Percentiles rank a stretch among this genome's conserved stretches.
These are phyloP conservation scores for Aspergillus sp. DNA, from an alignment of 2,329 filamentous ascomycete genomes.

Conservation along the genomic window DNA sequence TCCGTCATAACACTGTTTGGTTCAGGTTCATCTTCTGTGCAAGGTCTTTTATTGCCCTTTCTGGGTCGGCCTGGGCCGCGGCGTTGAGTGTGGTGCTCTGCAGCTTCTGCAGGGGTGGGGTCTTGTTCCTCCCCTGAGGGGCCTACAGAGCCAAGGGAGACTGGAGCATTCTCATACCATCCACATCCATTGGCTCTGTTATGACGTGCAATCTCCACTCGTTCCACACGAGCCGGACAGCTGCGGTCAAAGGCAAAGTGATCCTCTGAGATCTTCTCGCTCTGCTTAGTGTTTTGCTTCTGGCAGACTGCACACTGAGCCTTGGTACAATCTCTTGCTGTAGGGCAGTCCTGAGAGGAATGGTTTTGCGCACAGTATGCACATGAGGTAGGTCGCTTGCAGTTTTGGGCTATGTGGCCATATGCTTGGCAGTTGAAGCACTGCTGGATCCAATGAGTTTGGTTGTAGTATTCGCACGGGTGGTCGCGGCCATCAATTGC, in stretches of 20 bases:
- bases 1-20: neutral
- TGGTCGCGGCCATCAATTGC: neutral
- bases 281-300: neutral
- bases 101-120: neutral
- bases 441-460: neutral
- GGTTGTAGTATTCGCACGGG: neutral
- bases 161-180: neutral
- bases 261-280: neutral
- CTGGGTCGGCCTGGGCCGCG: neutral
- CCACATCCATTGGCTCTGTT: neutral
- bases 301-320: neutral
- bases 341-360: neutral
- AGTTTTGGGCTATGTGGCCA: neutral
- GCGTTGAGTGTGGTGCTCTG: neutral
- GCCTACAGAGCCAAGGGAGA: neutral
- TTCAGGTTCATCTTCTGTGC: neutral
- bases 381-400: neutral
- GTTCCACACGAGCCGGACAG: neutral
- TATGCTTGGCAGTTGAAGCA: conserved; percentile 2
- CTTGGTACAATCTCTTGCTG: neutral
- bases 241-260: conserved; percentile 1
- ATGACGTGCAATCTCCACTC: neutral
- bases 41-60: neutral
- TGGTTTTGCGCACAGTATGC: neutral
- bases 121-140: neutral